Conservation (phyloP, 768 basidiomycete species). For the Filobasidium floriforme region DNA sequence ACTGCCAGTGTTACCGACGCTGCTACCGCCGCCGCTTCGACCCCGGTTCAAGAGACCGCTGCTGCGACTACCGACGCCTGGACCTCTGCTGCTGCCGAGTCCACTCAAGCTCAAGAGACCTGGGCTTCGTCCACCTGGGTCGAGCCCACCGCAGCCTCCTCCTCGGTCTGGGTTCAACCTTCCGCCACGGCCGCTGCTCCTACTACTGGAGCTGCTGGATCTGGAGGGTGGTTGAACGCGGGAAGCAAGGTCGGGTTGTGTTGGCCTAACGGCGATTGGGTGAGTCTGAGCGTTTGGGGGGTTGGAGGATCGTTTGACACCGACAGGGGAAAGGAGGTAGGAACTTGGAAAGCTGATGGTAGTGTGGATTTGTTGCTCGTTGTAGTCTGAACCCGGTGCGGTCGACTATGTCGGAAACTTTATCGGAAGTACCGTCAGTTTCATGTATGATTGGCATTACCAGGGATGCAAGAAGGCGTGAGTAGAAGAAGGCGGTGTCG, state of each 20-base stretch:
- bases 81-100: slow-evolving; percentile 6
- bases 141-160: slow-evolving; percentile 3
- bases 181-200: slow-evolving; percentile 7
- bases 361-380: not conserved
- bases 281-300: not conserved
- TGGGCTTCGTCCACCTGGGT: slow-evolving; percentile 15
- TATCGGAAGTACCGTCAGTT: slow-evolving; percentile 47
- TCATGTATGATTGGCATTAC: slow-evolving; percentile 15
- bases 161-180: slow-evolving; percentile 4
- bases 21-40: slow-evolving; percentile 35
- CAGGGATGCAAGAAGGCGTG: slow-evolving; percentile 3
- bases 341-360: not conserved
- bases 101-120: not conserved
- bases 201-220: slow-evolving; percentile 17
- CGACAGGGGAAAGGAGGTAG: no score
- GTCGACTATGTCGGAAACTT: slow-evolving; percentile 52
- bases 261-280: slow-evolving; percentile 58
- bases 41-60: slow-evolving; percentile 47
- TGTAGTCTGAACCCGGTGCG: slow-evolving; percentile 17
- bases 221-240: slow-evolving; percentile 21
- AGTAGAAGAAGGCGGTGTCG: not conserved
- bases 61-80: slow-evolving; percentile 38
- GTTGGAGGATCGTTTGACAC: not conserved
- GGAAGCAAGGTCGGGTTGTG: slow-evolving; percentile 57
- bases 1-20: slow-evolving; percentile 44